phyloP scores from a whole-genome alignment of 2,329 filamentous ascomycete species.

The Amesomyces nigricolor region DNA sequence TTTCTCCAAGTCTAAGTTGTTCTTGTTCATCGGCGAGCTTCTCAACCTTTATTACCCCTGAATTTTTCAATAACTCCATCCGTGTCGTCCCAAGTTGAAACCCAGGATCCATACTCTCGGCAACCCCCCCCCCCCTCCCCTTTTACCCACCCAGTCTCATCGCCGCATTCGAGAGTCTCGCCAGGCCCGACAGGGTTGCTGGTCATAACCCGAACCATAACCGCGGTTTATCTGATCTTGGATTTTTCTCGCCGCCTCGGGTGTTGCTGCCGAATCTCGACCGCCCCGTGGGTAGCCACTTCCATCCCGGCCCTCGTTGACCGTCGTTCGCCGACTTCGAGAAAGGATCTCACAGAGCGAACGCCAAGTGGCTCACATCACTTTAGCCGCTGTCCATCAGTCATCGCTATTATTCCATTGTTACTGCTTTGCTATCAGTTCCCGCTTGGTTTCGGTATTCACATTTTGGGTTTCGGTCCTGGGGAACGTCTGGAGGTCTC shows the following conservation, averaged over 20 bases:
- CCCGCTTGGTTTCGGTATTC: neutral
- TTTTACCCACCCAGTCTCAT: neutral
- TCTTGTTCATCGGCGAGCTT: no score
- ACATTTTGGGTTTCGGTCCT: neutral
- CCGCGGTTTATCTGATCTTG: neutral
- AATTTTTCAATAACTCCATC: neutral
- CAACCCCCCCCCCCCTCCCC: neutral
- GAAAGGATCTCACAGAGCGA: no score
- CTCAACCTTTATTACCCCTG: neutral
- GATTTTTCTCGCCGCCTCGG: neutral
- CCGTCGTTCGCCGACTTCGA: neutral
- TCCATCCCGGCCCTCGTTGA: neutral
- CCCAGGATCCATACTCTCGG: neutral
- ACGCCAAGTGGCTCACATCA: no score
- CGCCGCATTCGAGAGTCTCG: neutral
- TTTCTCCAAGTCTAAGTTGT: no score
- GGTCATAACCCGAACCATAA: no score
- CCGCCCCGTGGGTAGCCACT: neutral
- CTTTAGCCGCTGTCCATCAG: no score
- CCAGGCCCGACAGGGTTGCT: neutral
- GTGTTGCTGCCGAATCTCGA: conserved; percentile 2
- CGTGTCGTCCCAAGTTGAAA: neutral
- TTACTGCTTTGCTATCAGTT: no score
- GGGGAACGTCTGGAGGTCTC: neutral
- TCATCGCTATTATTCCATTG: no score